Base-by-base conservation (phyloP, 2,329 filamentous ascomycete genomes). In the Aspergillus oerlinghausenensis region DNA sequence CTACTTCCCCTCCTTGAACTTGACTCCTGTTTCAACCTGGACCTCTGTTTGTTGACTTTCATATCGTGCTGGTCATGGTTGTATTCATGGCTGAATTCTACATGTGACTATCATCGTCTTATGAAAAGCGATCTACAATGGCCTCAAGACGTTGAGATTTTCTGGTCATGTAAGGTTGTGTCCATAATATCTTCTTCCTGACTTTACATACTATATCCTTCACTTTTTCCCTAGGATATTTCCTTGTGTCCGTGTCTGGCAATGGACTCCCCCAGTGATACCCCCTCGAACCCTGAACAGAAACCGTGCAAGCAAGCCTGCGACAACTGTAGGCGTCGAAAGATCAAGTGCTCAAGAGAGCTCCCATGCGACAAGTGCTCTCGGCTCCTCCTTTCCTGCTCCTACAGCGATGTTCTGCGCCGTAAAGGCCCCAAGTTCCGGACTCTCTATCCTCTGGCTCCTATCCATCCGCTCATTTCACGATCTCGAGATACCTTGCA, bases 271-370 rank as follows among this genome's bases (percentile, higher is more conserved):
- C 43, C 43, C 11, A 47, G 19, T 14, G 43, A 47, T 23, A 53
- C 54, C 55, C 49, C 53, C 40, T 56, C 56, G 14, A 56, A 43
- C 7, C 49, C n/a, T n/a, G 38, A 62, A 55, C 63, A 64, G 43
- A 65, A 67, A 48, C 51, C 65, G 25, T 55, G 57, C 25, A 75
- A 73, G 56, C 73, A 75, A 60, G 72, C 73, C 49, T 75, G 73
- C 56, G 73, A 75, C 54, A 75, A 74, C 54, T 77, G 75, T 64
- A 70, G 75, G 29, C 66, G 69, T 17, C 71, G 75, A 49, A 77
- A 77, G 56, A 74, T 77, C 55, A 77, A 75, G 66, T 77, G 75
- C 55, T 69, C 68, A 49, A 71, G 68, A 64, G 73, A 68, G 61
- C 65, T 64, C 14, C 75, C 75, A 2, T 77, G 75, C 61, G 73